Evolutionary conservation across 345 rosid species (phyloP).

Genomic region (Hirschfeldia incana): DNA sequence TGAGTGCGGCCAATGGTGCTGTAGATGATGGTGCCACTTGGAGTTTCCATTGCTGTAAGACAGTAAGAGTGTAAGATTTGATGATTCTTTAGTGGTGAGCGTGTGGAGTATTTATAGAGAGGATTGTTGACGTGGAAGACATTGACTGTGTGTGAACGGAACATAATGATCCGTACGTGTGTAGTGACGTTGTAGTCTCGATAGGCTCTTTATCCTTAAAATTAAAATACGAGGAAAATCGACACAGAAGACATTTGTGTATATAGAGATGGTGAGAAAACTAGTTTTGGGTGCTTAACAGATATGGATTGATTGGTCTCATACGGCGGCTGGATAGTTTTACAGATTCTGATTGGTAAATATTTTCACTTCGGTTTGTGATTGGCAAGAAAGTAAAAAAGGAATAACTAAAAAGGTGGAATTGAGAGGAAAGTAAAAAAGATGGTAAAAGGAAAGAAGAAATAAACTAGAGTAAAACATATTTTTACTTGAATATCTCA

Average conservation of each 20-base stretch:
- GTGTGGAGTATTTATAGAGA: slow-evolving; percentile 15
- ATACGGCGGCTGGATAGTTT: slow-evolving; percentile 5
- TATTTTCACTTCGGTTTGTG: not conserved
- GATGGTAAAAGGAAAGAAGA: too few species aligned
- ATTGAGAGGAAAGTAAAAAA: too few species aligned
- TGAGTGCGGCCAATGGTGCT: slow-evolving; percentile 61
- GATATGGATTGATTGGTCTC: not conserved
- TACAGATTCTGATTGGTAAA: not conserved
- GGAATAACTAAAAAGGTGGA: too few species aligned
- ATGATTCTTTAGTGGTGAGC: not conserved
- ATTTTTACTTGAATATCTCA: too few species aligned
- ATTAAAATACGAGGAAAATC: slow-evolving; percentile 12
- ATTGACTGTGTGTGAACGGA: slow-evolving; percentile 30
- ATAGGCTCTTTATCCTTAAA: slow-evolving; percentile 11
- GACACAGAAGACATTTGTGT: slow-evolving; percentile 8
- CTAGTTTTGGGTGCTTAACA: slow-evolving; percentile 5
- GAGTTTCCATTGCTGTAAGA: slow-evolving; percentile 47
- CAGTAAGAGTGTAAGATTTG: not conserved
- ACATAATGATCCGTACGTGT: slow-evolving; percentile 30
- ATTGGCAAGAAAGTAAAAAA: too few species aligned
- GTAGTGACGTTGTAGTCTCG: slow-evolving; percentile 38
- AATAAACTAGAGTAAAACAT: too few species aligned
- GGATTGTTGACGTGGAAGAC: not conserved
- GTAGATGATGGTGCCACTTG: slow-evolving; percentile 65
- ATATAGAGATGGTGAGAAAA: not conserved